Evolutionary conservation across 2,329 filamentous ascomycete genomes (phyloP).

Genomic region (Neofusicoccum sp.): DNA sequence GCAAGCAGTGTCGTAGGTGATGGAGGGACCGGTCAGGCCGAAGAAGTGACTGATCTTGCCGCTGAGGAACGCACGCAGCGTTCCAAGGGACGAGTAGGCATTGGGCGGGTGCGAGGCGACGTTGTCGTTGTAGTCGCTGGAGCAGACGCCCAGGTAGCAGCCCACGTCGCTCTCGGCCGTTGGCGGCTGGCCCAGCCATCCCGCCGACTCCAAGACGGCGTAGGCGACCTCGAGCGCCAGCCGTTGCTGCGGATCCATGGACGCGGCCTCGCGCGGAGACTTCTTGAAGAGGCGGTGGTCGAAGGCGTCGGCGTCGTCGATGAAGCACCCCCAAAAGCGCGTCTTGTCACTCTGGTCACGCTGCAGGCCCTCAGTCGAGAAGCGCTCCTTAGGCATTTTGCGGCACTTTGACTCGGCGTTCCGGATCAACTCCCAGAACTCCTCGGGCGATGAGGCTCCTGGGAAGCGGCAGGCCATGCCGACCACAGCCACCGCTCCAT

Average conservation of each 20-base stretch:
- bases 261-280: conserved; percentile 1
- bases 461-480: background rate
- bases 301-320: conserved; percentile 16
- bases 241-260: conserved; percentile 23
- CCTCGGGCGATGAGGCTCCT: background rate
- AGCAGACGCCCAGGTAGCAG: conserved; percentile 36
- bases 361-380: background rate
- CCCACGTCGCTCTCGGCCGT: conserved; percentile 32
- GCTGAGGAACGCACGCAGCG: conserved; percentile 22
- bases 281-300: conserved; percentile 1
- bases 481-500: background rate
- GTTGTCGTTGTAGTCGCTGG: conserved; percentile 36
- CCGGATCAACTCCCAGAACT: background rate
- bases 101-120: conserved; percentile 36
- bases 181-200: conserved; percentile 26
- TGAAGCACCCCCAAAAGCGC: conserved; percentile 6
- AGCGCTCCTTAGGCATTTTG: background rate
- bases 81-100: conserved; percentile 32
- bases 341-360: background rate
- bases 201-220: conserved; percentile 26
- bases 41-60: conserved; percentile 25
- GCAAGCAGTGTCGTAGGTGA: conserved; percentile 31
- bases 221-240: conserved; percentile 13
- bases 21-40: conserved; percentile 23
- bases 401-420: background rate